phyloP scores from a whole-genome alignment of 805 yeast species.

The Metschnikowia reukaufii region DNA sequence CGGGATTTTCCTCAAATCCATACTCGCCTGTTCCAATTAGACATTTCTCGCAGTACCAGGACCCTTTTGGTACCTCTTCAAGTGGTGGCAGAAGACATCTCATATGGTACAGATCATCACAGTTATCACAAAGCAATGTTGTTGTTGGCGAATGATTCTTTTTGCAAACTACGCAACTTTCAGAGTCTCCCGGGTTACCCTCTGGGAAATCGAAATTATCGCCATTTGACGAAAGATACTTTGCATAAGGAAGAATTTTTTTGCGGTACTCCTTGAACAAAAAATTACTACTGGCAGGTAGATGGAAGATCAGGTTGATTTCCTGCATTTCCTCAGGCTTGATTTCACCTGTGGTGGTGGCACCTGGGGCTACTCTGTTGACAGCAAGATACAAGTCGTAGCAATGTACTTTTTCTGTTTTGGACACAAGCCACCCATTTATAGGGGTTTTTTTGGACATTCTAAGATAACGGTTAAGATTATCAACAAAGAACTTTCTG shows the following conservation, averaged over 20 bases:
- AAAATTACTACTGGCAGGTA: conserved; percentile 17
- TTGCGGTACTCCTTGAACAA: conserved; percentile 27
- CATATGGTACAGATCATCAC: conserved; percentile 68
- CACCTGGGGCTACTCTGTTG: conserved; percentile 19
- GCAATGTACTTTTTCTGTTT: conserved; percentile 26
- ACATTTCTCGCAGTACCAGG: conserved; percentile 84
- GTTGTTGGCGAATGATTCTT: conserved; percentile 43
- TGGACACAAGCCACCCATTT: conserved; percentile 22
- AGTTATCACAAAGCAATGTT: conserved; percentile 68
- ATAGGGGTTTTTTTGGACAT: conserved; percentile 39
- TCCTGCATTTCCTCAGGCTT: conserved; percentile 22
- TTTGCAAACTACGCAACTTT: conserved; percentile 51
- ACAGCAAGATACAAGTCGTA: conserved; percentile 42
- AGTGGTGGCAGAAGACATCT: conserved; percentile 64
- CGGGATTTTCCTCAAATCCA: conserved; percentile 72
- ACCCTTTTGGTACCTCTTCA: conserved; percentile 50
- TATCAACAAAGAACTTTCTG: conserved; percentile 60
- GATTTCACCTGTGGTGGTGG: conserved; percentile 15
- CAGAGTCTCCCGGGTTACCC: conserved; percentile 25
- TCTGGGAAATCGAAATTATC: conserved; percentile 34
- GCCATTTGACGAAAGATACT: conserved; percentile 27
- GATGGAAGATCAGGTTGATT: conserved; percentile 27
- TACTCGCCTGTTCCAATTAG: conserved; percentile 85
- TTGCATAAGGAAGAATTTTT: conserved; percentile 33
- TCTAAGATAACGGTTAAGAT: conserved; percentile 55